Percentiles rank a stretch among this genome's conserved stretches.
phyloP scores from a whole-genome alignment of 495 filamentous ascomycete species.

The Monascus purpureus region DNA sequence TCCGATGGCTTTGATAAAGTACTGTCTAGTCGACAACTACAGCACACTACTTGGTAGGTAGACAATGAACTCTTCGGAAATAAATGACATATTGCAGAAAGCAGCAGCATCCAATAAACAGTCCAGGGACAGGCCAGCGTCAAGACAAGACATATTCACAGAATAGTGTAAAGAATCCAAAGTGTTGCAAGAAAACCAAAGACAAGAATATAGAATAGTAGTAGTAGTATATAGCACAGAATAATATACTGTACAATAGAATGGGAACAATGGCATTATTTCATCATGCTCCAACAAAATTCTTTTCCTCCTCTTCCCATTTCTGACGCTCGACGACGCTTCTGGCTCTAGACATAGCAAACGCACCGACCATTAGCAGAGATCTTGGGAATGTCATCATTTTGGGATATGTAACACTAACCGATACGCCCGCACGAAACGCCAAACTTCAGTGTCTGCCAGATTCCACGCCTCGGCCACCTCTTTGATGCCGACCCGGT shows the following conservation, averaged over 20 bases:
- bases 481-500: conserved; percentile 30
- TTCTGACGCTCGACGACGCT: conserved; percentile 30
- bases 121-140: no score
- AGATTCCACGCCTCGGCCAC: conserved; percentile 86
- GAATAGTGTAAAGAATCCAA: conserved; percentile 1
- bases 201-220: no score
- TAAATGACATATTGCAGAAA: neutral
- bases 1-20: conserved; percentile 13
- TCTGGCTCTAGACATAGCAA: conserved; percentile 18
- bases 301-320: conserved; percentile 32
- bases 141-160: no score
- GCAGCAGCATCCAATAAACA: no score
- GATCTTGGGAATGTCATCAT: no score
- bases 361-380: no score
- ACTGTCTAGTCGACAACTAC: neutral
- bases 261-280: no score
- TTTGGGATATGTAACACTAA: conserved; percentile 6
- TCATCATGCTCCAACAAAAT: conserved; percentile 18
- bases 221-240: no score
- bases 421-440: conserved; percentile 65
- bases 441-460: conserved; percentile 87
- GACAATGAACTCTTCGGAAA: neutral
- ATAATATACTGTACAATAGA: no score
- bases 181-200: neutral
- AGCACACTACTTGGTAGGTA: neutral